Evolutionary conservation across 1,284 basidiomycete genomes (phyloP).

Genomic region (Athelia psychrophila): DNA sequence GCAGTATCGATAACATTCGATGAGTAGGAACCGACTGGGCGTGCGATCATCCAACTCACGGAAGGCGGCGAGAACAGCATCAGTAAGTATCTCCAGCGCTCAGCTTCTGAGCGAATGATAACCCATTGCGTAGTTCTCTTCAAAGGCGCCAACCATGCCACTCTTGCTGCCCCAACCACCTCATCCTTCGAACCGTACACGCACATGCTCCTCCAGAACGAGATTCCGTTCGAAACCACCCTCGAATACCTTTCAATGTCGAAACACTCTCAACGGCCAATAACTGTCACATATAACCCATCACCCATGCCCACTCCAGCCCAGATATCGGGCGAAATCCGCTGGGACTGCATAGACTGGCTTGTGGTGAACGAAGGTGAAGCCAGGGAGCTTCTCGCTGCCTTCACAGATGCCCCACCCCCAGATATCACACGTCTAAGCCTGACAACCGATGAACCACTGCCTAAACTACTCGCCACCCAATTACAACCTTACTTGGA

Average conservation of each 20-base stretch:
- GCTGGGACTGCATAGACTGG: slow-evolving; percentile 50
- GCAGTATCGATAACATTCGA: neutral
- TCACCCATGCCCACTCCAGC: slow-evolving; percentile 49
- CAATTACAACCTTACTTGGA: neutral
- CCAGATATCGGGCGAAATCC: slow-evolving; percentile 37
- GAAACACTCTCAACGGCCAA: slow-evolving; percentile 8
- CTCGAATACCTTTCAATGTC: slow-evolving; percentile 28
- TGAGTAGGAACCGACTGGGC: slow-evolving; percentile 45
- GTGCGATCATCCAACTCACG: slow-evolving; percentile 56
- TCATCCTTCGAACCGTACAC: slow-evolving; percentile 27
- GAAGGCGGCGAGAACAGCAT: slow-evolving; percentile 58
- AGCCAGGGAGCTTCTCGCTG: slow-evolving; percentile 34
- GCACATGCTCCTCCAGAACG: slow-evolving; percentile 55
- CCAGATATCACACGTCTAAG: neutral
- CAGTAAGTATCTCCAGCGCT: slow-evolving; percentile 30
- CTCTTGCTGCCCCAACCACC: slow-evolving; percentile 19
- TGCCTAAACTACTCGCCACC: neutral
- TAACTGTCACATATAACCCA: slow-evolving; percentile 47
- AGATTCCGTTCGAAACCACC: slow-evolving; percentile 45
- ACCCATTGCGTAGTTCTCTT: slow-evolving; percentile 41
- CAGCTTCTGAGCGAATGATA: neutral
- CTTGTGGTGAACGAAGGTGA: slow-evolving; percentile 54
- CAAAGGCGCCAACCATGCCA: slow-evolving; percentile 51
- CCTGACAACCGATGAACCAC: neutral
- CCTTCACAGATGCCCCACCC: slow-evolving; percentile 13